These are phyloP conservation scores for Pyrenophora graminea DNA, from an alignment of 2,329 filamentous ascomycete genomes.

Conservation along the genomic window DNA sequence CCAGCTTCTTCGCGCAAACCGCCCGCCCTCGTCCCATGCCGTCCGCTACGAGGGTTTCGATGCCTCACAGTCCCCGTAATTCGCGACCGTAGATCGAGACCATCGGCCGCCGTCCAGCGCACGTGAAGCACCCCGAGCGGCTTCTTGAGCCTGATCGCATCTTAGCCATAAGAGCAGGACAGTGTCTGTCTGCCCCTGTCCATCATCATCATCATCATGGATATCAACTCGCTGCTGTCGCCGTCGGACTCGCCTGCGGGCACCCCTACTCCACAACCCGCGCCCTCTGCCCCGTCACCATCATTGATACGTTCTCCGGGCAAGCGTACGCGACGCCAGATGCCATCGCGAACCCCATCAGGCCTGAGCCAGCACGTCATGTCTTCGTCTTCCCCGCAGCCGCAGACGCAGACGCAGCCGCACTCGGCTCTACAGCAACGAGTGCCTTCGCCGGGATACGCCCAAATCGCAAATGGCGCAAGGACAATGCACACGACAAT, in stretches of 20 bases:
- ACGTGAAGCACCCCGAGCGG: slow-evolving; percentile 3
- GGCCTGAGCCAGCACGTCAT: slow-evolving; percentile 51
- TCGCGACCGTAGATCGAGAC: slow-evolving; percentile 17
- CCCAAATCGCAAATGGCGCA: slow-evolving; percentile 37
- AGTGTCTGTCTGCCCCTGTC: neutral
- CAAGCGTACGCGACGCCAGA: slow-evolving; percentile 39
- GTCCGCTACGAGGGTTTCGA: slow-evolving; percentile 20
- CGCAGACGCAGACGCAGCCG: slow-evolving; percentile 26
- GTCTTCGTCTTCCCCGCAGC: slow-evolving; percentile 41
- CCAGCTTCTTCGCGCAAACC: slow-evolving; percentile 13
- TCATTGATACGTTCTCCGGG: slow-evolving; percentile 36
- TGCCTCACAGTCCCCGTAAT: slow-evolving; percentile 20
- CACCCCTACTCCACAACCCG: slow-evolving; percentile 41
- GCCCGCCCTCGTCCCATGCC: slow-evolving; percentile 28
- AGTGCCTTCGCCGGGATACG: slow-evolving; percentile 35
- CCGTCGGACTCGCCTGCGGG: slow-evolving; percentile 51
- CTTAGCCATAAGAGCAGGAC: slow-evolving; percentile 3
- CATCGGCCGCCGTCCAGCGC: slow-evolving; percentile 5
- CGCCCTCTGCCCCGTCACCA: slow-evolving; percentile 32
- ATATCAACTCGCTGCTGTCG: slow-evolving; percentile 56
- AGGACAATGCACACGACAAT: slow-evolving; percentile 38
- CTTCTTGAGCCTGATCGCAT: neutral
- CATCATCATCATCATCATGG: slow-evolving; percentile 49
- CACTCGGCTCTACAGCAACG: slow-evolving; percentile 45
- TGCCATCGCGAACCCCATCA: slow-evolving; percentile 48